Conservation (phyloP, 768 basidiomycete genomes). For the Pisolithus tinctorius region DNA sequence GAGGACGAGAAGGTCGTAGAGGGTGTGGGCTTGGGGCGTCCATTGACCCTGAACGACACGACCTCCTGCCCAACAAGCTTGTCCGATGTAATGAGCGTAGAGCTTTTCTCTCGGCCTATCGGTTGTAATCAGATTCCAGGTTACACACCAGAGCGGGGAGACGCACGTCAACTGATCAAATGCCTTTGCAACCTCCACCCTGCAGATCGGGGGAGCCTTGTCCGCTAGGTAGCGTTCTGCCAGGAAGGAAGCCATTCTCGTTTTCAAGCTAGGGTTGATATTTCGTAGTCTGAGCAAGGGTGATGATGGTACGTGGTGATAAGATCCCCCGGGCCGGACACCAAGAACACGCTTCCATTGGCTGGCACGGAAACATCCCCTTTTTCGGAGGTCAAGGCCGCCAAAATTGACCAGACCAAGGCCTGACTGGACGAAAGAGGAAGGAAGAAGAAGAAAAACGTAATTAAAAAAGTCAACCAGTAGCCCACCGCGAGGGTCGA, state of each 20-base stretch:
- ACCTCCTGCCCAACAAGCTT: conserved; percentile 80
- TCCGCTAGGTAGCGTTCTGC: conserved; percentile 71
- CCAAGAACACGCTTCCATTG: background rate
- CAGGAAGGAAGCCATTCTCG: conserved; percentile 30
- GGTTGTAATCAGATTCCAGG: conserved; percentile 3
- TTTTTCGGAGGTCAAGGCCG: background rate
- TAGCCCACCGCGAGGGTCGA: conserved; percentile 4
- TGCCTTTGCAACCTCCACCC: conserved; percentile 58
- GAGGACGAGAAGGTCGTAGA: conserved; percentile 67
- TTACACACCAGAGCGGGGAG: background rate
- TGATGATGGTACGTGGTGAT: background rate
- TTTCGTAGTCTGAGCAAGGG: background rate
- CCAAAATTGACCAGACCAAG: background rate
- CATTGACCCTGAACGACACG: conserved; percentile 82
- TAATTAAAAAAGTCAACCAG: background rate
- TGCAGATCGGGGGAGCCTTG: conserved; percentile 66
- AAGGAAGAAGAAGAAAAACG: background rate
- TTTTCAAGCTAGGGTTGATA: background rate
- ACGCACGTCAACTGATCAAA: conserved; percentile 63
- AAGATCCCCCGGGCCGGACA: background rate
- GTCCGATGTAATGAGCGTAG: conserved; percentile 65
- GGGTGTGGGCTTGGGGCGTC: conserved; percentile 60
- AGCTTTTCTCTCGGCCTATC: conserved; percentile 68
- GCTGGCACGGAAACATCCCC: background rate
- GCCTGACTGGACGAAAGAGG: background rate